Conservation (phyloP, 345 rosid genomes). For the Citrus mangshanensis region DNA sequence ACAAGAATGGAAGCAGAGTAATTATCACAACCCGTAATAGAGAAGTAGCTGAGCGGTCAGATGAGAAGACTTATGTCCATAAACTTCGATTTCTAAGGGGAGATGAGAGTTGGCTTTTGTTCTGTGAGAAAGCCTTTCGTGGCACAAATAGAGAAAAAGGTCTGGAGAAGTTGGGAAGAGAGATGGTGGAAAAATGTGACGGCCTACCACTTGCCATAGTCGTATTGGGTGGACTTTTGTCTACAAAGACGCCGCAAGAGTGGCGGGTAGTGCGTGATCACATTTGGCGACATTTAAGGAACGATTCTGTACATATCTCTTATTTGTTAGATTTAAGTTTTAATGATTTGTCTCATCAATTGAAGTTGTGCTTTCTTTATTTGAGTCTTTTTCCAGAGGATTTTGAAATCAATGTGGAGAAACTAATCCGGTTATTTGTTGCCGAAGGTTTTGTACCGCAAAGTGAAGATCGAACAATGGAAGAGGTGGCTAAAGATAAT, state of each 20-base stretch:
- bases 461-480: not conserved
- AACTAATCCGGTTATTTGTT: not conserved
- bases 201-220: not conserved
- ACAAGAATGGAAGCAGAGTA: not conserved
- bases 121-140: not conserved
- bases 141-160: not conserved
- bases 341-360: not conserved
- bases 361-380: not conserved
- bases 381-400: not conserved
- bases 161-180: not conserved
- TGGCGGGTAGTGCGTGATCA: not conserved
- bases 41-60: not conserved
- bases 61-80: not conserved
- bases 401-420: not conserved
- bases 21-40: not conserved
- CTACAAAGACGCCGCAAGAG: not conserved
- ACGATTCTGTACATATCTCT: not conserved
- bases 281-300: not conserved
- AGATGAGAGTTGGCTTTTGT: conserved; percentile 8
- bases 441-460: not conserved
- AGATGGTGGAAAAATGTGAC: not conserved
- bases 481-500: not conserved
- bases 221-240: not conserved
- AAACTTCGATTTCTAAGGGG: not conserved
- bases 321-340: not conserved